phyloP scores from a whole-genome alignment of 2,329 filamentous ascomycete genomes.

The Penicillium palitans region DNA sequence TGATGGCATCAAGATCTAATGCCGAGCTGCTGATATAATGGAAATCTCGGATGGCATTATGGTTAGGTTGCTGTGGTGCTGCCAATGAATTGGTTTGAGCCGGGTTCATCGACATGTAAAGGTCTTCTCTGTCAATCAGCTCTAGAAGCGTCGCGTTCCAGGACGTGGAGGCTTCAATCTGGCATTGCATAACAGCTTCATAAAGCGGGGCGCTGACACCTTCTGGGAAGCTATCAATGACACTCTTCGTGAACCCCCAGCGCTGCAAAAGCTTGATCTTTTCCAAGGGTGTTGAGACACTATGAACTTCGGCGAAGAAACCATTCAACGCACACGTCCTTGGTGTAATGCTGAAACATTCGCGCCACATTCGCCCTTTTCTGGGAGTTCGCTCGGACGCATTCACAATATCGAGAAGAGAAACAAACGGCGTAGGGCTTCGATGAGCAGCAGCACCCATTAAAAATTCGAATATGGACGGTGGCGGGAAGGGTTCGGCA shows the following conservation, averaged over 20 bases:
- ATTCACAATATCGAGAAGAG: constrained; percentile 51
- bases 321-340: constrained; percentile 69
- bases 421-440: constrained; percentile 47
- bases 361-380: constrained; percentile 37
- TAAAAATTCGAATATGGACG: constrained; percentile 60
- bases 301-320: constrained; percentile 61
- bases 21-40: constrained; percentile 67
- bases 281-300: constrained; percentile 55
- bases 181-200: constrained; percentile 81
- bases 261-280: constrained; percentile 73
- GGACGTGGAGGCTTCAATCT: constrained; percentile 73
- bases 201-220: constrained; percentile 76
- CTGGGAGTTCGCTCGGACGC: constrained; percentile 29
- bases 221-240: constrained; percentile 83
- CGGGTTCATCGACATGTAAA: constrained; percentile 64
- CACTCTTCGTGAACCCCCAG: constrained; percentile 61
- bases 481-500: constrained; percentile 55
- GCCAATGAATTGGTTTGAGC: constrained; percentile 41
- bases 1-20: constrained; percentile 50
- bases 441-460: constrained; percentile 43
- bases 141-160: constrained; percentile 73
- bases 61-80: constrained; percentile 52
- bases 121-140: constrained; percentile 78
- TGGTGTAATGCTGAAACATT: constrained; percentile 53
- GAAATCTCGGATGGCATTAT: constrained; percentile 70